These are phyloP conservation scores for Catharanthus roseus DNA, from an alignment of 257 asterid species.

Conservation along the genomic window DNA sequence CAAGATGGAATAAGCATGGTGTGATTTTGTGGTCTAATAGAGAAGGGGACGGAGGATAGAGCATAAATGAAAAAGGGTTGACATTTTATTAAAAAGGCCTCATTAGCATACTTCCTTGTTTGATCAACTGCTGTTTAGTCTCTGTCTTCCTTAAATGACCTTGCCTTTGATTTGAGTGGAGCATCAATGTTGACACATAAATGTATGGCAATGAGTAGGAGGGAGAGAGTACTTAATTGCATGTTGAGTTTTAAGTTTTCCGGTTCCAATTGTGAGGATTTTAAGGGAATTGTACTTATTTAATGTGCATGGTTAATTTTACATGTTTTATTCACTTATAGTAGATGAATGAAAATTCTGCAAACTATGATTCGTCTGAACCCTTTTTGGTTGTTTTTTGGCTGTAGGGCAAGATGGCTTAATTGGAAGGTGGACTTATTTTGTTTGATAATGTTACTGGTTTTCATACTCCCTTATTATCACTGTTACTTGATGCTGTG, in stretches of 20 bases:
- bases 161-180: too few relatives aligned
- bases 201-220: background rate
- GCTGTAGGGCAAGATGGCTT: conserved; percentile 92
- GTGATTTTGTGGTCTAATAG: too few relatives aligned
- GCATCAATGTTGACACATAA: background rate
- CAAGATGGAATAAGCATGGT: background rate
- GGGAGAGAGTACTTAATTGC: too few relatives aligned
- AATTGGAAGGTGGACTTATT: conserved; percentile 98
- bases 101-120: too few relatives aligned
- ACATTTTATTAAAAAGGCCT: too few relatives aligned
- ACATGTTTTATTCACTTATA: background rate
- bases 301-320: background rate
- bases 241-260: background rate
- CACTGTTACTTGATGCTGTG: conserved; percentile 91
- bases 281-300: background rate
- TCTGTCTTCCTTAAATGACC: too few relatives aligned
- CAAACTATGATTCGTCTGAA: background rate
- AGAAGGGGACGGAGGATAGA: too few relatives aligned
- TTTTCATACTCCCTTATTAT: conserved; percentile 93
- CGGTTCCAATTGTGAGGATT: conserved; percentile 5
- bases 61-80: too few relatives aligned
- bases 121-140: too few relatives aligned
- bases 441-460: conserved; percentile 81
- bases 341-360: background rate
- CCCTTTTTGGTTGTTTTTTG: conserved; percentile 13